phyloP scores from a whole-genome alignment of 805 yeast species.

The Saccharomyces eubayanus region DNA sequence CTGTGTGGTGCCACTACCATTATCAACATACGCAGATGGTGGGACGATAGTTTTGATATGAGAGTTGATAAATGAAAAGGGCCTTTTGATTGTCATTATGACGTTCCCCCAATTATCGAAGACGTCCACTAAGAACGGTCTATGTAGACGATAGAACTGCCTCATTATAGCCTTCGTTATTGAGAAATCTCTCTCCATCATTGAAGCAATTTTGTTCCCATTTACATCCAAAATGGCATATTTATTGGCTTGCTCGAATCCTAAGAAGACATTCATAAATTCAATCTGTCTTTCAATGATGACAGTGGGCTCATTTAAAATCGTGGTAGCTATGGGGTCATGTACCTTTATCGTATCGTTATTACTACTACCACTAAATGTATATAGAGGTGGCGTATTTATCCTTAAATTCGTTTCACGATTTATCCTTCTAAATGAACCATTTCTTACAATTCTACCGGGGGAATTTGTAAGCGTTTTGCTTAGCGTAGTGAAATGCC shows the following conservation, averaged over 20 bases:
- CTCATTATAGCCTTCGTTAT: conserved; percentile 62
- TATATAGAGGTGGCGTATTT: not conserved
- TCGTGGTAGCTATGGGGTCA: conserved; percentile 48
- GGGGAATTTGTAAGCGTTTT: not conserved
- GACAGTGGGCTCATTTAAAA: conserved; percentile 71
- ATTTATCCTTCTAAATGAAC: conserved; percentile 7
- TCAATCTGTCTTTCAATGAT: conserved; percentile 86
- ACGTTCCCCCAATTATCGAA: conserved; percentile 55
- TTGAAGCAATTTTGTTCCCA: conserved; percentile 71
- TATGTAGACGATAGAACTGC: conserved; percentile 73
- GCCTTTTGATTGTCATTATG: conserved; percentile 62
- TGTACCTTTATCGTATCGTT: conserved; percentile 34
- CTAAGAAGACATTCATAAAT: conserved; percentile 75
- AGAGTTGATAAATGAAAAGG: conserved; percentile 83
- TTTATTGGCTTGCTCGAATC: conserved; percentile 85
- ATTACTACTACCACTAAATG: not conserved
- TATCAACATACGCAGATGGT: conserved; percentile 20
- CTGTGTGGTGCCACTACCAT: conserved; percentile 15
- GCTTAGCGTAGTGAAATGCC: not conserved
- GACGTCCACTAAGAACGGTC: conserved; percentile 75
- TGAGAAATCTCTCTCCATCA: conserved; percentile 76
- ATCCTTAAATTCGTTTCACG: not conserved
- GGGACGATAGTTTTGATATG: conserved; percentile 71
- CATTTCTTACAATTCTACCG: conserved; percentile 4
- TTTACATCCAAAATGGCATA: conserved; percentile 64